Base-by-base conservation (phyloP, 345 rosid species). In the Geranium brycei region DNA sequence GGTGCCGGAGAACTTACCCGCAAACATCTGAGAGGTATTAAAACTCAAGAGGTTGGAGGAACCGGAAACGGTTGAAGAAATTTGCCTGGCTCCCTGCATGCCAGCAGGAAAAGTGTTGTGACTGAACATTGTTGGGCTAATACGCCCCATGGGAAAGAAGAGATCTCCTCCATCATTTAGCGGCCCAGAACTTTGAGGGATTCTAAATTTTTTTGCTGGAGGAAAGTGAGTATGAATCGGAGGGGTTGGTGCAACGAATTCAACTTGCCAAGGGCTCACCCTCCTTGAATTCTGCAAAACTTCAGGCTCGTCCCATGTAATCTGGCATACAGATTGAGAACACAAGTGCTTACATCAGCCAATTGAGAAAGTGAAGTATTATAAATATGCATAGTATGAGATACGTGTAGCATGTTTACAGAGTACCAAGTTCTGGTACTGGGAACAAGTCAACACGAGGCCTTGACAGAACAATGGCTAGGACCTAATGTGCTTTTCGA, bases 61-160 rank as follows among this genome's bases (percentile, higher is more conserved):
- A 77, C 80, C 71, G 41, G 41, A 35, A 35, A 35, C 41, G 10
- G 41, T 4, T 65, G 79, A 82, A 68, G 85, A 87, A 76, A 85
- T 83, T 73, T 93, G 99, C 95, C 98, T 89, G 98, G 96, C 96
- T 91, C 98, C 98, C 98, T 91, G 98, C 86, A 91, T 91, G 98
- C 99, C 89, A 82, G 85, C 89, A 85, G 99, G 97, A 86, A 77
- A 83, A 70, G 74, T 76, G 65, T 80, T 72, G 57, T 75, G 77
- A 12, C 79, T 81, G 67, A 35, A 35, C 41, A 35, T 69, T 80
- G 61, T 60, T 62, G 51, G 69, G 70, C 62, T 73, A 4, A 35
- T 84, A 76, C 66, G 30, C 69, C 41, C 41, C 41, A 7, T 35
- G 71, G 69, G 60, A 74, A 79, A 18, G 67, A 57, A 61, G 80